Conservation (phyloP, 2,329 filamentous ascomycete species). For the Cladosporium sp. region DNA sequence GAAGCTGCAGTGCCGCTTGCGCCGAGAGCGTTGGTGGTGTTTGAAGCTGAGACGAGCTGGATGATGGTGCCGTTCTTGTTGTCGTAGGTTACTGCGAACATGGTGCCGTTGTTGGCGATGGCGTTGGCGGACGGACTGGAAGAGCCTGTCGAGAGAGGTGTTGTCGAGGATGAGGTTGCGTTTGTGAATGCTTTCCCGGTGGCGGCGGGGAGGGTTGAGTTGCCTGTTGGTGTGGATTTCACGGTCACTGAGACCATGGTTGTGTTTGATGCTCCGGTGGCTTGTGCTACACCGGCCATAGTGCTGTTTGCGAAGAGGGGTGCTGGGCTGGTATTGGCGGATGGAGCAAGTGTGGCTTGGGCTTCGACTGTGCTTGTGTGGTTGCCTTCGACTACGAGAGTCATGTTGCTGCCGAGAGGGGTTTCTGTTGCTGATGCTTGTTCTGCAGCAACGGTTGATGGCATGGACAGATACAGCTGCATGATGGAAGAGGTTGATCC, state of each 20-base stretch:
- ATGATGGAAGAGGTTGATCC: slow-evolving; percentile 3
- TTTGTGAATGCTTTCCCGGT: background rate
- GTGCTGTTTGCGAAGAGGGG: background rate
- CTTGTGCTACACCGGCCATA: background rate
- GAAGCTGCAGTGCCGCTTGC: background rate
- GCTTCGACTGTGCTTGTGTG: background rate
- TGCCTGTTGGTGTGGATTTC: background rate
- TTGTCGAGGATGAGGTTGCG: background rate
- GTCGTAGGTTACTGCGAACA: slow-evolving; percentile 10
- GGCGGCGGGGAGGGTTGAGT: background rate
- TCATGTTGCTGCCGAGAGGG: slow-evolving; percentile 7
- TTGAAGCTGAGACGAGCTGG: slow-evolving; percentile 1
- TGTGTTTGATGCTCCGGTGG: background rate
- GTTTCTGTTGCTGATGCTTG: background rate
- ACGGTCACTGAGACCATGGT: background rate
- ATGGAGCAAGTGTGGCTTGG: background rate
- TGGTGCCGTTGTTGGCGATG: slow-evolving; percentile 6
- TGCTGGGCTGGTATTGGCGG: background rate
- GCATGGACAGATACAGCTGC: background rate
- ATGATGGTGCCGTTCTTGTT: slow-evolving; percentile 11
- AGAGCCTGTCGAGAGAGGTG: background rate
- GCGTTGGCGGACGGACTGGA: background rate
- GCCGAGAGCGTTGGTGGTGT: background rate
- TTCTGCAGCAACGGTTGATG: background rate
- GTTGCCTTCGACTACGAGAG: background rate